phyloP scores from a whole-genome alignment of 768 basidiomycete genomes.

The Lactifluus volemus region DNA sequence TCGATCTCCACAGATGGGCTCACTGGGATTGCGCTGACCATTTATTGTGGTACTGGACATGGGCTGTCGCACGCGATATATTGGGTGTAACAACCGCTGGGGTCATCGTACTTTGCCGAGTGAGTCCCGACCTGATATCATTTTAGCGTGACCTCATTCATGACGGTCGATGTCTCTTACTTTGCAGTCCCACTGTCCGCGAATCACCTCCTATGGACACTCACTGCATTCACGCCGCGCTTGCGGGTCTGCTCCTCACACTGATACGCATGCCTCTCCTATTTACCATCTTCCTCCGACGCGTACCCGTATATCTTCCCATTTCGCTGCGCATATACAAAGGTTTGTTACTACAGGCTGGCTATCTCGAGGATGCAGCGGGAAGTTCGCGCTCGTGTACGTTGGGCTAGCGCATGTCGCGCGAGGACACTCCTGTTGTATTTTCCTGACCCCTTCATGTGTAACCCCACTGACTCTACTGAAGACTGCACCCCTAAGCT shows the following conservation, averaged over 20 bases:
- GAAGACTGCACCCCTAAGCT: slow-evolving; percentile 65
- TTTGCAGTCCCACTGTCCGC: slow-evolving; percentile 24
- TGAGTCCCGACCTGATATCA: slow-evolving; percentile 27
- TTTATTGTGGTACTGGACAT: slow-evolving; percentile 60
- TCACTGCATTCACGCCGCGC: slow-evolving; percentile 63
- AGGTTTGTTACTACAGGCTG: slow-evolving; percentile 32
- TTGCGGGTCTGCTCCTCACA: slow-evolving; percentile 72
- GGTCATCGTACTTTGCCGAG: slow-evolving; percentile 80
- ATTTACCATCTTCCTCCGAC: slow-evolving; percentile 42
- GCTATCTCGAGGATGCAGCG: slow-evolving; percentile 37
- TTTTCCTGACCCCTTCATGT: neutral
- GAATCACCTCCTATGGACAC: slow-evolving; percentile 46
- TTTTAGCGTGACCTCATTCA: neutral
- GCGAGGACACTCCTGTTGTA: slow-evolving; percentile 38
- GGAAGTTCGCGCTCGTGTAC: slow-evolving; percentile 46
- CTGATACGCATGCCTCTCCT: slow-evolving; percentile 51
- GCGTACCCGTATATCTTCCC: slow-evolving; percentile 47
- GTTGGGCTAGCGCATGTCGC: slow-evolving; percentile 44
- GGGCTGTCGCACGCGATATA: slow-evolving; percentile 71
- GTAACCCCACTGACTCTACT: slow-evolving; percentile 61
- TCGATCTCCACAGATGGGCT: slow-evolving; percentile 50
- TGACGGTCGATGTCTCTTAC: neutral
- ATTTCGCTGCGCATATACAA: slow-evolving; percentile 34
- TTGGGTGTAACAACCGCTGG: slow-evolving; percentile 69
- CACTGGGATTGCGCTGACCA: slow-evolving; percentile 52